Percentiles rank a stretch among this genome's conserved stretches.
Evolutionary conservation across 306 rosid genomes (phyloP).

Genomic region (Dalbergia cultrata): DNA sequence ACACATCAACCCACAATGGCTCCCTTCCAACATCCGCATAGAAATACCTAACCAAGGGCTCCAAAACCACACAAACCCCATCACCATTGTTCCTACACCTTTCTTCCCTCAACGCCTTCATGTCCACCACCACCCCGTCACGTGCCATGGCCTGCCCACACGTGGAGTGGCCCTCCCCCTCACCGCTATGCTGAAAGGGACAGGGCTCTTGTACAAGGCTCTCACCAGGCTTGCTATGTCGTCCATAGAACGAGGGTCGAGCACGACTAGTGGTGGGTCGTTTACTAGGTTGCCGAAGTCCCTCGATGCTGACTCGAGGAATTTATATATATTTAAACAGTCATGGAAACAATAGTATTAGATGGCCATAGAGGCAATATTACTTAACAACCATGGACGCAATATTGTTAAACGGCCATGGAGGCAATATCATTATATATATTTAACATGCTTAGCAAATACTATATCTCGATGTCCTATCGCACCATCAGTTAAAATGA

Average conservation of each 20-base stretch:
- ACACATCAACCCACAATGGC: constrained; percentile 67
- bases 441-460: too few relatives aligned
- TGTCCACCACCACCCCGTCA: constrained; percentile 73
- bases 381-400: too few relatives aligned
- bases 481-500: too few relatives aligned
- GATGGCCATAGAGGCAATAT: too few relatives aligned
- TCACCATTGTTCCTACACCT: constrained; percentile 39
- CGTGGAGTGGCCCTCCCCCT: constrained; percentile 83
- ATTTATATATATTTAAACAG: too few relatives aligned
- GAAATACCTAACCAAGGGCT: neutral
- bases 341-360: too few relatives aligned
- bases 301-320: constrained; percentile 57
- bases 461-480: too few relatives aligned
- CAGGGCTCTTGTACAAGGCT: constrained; percentile 46
- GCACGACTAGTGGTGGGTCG: constrained; percentile 61
- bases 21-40: constrained; percentile 82
- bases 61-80: constrained; percentile 9
- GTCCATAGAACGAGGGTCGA: constrained; percentile 56
- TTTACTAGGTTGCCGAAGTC: constrained; percentile 74
- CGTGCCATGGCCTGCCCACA: constrained; percentile 79
- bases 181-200: constrained; percentile 61
- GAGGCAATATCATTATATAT: too few relatives aligned
- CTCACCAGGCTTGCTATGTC: constrained; percentile 56
- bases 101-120: constrained; percentile 51
- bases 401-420: too few relatives aligned